Evolutionary conservation across 495 filamentous ascomycete species (phyloP), one percentile per base, ranked within the genome.

Genomic region (Aspergillus ellipticus): DNA sequence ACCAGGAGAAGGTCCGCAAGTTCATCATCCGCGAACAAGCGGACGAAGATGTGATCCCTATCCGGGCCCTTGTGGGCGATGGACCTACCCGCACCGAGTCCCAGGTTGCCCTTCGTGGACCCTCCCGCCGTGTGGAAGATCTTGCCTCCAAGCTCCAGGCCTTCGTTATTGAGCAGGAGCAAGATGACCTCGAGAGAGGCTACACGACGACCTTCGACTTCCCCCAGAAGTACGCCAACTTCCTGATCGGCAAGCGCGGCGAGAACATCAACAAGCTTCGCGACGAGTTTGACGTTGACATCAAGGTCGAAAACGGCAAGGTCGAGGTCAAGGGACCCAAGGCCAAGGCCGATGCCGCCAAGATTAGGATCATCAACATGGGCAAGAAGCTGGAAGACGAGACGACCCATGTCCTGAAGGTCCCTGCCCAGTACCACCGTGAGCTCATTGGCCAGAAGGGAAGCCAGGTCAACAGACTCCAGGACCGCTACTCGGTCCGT

Each of bases 211-310:
- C 83, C 37, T 97, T 96, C 58, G 90, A 94, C 51, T 99, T 92
- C 75, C 94, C 94, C 5, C 87, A 94, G 62, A 96, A 96, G 69
- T 95, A 85, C 59, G 90, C 92, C 53, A 95, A 95, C 65, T 85
- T 92, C 68, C 79, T 99, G 16, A 97, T 99, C 60, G 94, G 94
- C 54, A 90, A 88, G 68, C 84, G 85, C 37, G 94, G 94, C 21
- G 92, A 92, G 73, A 93, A 93, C 70, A 94, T 97, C 73, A 90
- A 89, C 57, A 92, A 95, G 66, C 78, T 96, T n/a, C 88, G 92
- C 16, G 94, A 97, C 29, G 90, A 94, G 66, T 96, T 95, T 61
- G 95, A 97, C 67, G 95, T 99, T 29, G 94, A 97, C 42, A 97
- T 99, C 61, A 89, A 95, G 66, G 84, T 97, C 31, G 78, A 84